Percentiles rank a stretch among this genome's conserved stretches.
phyloP scores from a whole-genome alignment of 176 grass and related monocot species.

The Pontederia paniculata region DNA sequence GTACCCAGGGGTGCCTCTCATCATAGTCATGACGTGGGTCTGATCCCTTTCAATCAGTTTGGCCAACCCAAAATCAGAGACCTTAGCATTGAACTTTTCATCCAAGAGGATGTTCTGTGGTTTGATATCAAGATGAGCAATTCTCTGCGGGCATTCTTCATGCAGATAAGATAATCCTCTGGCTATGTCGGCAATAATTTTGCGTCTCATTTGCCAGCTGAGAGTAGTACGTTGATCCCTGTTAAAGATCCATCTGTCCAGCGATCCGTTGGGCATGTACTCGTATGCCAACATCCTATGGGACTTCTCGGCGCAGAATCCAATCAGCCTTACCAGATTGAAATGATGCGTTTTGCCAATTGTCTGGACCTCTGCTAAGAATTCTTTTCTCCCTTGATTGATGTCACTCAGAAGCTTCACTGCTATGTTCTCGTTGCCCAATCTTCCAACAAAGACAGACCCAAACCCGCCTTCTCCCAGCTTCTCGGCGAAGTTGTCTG shows the following conservation, averaged over 20 bases:
- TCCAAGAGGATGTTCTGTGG: slow-evolving; percentile 18
- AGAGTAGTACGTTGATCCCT: slow-evolving; percentile 1
- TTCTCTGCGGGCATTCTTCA: too few relatives aligned
- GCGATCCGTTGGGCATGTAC: slow-evolving; percentile 45
- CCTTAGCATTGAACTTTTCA: slow-evolving; percentile 39
- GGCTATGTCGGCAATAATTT: slow-evolving; percentile 22
- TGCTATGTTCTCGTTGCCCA: slow-evolving; percentile 24
- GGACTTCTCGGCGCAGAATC: slow-evolving; percentile 35
- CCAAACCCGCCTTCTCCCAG: slow-evolving; percentile 50
- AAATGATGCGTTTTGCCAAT: slow-evolving; percentile 41
- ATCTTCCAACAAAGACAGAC: slow-evolving; percentile 23
- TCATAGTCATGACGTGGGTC: too few relatives aligned
- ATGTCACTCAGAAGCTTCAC: neutral
- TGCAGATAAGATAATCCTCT: too few relatives aligned
- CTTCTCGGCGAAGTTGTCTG: slow-evolving; percentile 18
- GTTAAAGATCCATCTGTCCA: slow-evolving; percentile 40
- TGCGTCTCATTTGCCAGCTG: slow-evolving; percentile 27
- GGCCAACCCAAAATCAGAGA: slow-evolving; percentile 58
- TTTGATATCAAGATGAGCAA: too few relatives aligned
- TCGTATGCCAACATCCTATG: slow-evolving; percentile 42
- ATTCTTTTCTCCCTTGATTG: slow-evolving; percentile 31
- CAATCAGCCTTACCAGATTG: slow-evolving; percentile 42
- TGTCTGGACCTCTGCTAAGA: slow-evolving; percentile 30
- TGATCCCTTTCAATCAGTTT: slow-evolving; percentile 10
- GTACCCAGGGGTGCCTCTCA: too few relatives aligned